Evolutionary conservation across 164 flowering plant genomes (phyloP).

Genomic region (Brasenia schreberi): DNA sequence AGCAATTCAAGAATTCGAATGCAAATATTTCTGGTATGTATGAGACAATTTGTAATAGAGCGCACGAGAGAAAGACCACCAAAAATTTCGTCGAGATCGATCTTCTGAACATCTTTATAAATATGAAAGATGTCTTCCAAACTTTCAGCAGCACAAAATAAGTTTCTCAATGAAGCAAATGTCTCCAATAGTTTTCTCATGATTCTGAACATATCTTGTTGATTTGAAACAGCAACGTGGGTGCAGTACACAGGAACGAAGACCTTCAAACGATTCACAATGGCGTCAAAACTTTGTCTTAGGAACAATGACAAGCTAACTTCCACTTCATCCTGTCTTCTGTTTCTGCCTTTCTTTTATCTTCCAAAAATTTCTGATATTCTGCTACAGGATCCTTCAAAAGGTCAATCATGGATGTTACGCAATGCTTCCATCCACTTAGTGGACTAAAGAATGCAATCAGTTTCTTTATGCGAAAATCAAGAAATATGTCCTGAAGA

Average conservation of each 20-base stretch:
- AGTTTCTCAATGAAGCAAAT: background rate
- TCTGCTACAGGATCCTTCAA: constrained; percentile 18
- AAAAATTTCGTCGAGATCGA: background rate
- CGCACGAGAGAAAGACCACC: background rate
- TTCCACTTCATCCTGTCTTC: background rate
- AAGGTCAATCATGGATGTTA: constrained; percentile 20
- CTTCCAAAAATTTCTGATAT: constrained; percentile 15
- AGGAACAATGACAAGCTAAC: background rate
- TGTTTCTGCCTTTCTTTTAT: background rate
- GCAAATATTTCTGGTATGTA: background rate
- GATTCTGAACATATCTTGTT: background rate
- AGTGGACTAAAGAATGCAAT: constrained; percentile 17
- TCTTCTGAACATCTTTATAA: background rate
- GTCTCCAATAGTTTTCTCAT: too few relatives aligned
- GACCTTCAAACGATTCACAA: background rate
- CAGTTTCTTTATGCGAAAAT: constrained; percentile 13
- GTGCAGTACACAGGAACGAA: background rate
- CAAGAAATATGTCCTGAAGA: constrained; percentile 41
- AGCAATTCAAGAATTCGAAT: background rate
- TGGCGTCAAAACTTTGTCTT: background rate
- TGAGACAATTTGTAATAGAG: background rate
- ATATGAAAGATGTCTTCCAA: background rate
- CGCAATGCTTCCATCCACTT: constrained; percentile 24
- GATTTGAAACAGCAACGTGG: background rate
- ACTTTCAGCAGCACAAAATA: background rate